Evolutionary conservation across 129 eudicot genomes (phyloP).

Genomic region (Lactuca saligna): DNA sequence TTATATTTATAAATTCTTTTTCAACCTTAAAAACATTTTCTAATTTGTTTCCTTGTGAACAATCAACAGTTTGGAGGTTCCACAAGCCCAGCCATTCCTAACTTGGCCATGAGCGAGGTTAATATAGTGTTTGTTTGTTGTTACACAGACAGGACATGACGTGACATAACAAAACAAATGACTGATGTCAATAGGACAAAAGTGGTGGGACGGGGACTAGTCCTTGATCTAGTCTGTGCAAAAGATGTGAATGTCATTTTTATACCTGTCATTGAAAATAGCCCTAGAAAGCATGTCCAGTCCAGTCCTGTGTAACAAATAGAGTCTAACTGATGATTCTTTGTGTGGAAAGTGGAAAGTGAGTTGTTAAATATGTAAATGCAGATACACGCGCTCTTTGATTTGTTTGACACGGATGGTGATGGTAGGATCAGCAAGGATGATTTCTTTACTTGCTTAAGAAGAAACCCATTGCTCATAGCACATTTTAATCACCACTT

Average conservation of each 20-base stretch:
- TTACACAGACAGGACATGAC: neutral
- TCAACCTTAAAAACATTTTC: neutral
- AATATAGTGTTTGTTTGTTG: neutral
- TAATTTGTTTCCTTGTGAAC: slow-evolving; percentile 23
- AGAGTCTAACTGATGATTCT: neutral
- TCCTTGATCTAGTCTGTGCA: no score
- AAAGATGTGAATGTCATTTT: neutral
- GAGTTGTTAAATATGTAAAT: slow-evolving; percentile 5
- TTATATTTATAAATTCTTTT: neutral
- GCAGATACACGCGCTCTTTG: slow-evolving; percentile 61
- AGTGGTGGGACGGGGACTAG: no score
- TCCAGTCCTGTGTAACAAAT: neutral
- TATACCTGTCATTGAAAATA: no score
- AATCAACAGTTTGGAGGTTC: slow-evolving; percentile 71
- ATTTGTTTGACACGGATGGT: slow-evolving; percentile 58
- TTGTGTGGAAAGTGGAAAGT: no score
- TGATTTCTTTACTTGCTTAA: slow-evolving; percentile 64
- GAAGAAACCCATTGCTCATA: slow-evolving; percentile 77
- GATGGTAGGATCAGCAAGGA: slow-evolving; percentile 75
- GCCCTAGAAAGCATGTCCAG: neutral
- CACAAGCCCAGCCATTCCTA: slow-evolving; percentile 40
- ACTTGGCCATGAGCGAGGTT: slow-evolving; percentile 57
- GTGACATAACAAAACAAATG: neutral
- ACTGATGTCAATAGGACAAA: neutral
- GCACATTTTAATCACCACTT: slow-evolving; percentile 62